These are phyloP conservation scores for Neophaeococcomyces mojaviensis DNA, from an alignment of 2,329 filamentous ascomycete genomes.

Conservation along the genomic window DNA sequence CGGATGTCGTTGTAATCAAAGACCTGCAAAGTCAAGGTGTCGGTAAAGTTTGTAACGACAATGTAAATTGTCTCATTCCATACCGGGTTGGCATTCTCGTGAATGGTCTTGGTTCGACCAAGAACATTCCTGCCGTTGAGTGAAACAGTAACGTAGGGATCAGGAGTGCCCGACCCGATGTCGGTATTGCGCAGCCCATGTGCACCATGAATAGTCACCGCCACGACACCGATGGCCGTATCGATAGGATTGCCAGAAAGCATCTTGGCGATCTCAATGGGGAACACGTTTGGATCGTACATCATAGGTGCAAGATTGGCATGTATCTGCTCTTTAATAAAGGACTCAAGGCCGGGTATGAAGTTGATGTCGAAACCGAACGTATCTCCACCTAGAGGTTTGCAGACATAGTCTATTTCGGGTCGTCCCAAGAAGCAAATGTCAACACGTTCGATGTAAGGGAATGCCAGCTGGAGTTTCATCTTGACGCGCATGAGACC, in stretches of 20 bases:
- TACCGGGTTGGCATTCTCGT: conserved; percentile 75
- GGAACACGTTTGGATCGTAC: conserved; percentile 96
- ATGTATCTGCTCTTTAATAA: conserved; percentile 95
- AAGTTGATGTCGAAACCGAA: conserved; percentile 99
- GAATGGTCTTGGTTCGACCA: conserved; percentile 79
- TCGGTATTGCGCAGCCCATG: conserved; percentile 91
- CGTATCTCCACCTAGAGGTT: conserved; percentile 87
- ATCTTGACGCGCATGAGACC: conserved; percentile 96
- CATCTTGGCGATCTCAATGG: conserved; percentile 98
- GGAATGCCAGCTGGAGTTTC: conserved; percentile 92
- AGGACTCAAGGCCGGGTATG: conserved; percentile 84
- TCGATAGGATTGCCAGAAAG: conserved; percentile 88
- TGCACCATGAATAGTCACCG: conserved; percentile 83
- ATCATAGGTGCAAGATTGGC: conserved; percentile 92
- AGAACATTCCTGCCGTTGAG: conserved; percentile 76
- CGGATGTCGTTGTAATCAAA: conserved; percentile 94
- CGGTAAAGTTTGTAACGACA: conserved; percentile 84
- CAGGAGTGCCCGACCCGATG: conserved; percentile 83
- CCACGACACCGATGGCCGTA: conserved; percentile 88
- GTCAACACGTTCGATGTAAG: conserved; percentile 88
- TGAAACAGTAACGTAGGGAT: conserved; percentile 80
- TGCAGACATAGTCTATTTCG: conserved; percentile 93
- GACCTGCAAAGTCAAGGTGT: conserved; percentile 73
- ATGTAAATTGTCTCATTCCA: conserved; percentile 98
- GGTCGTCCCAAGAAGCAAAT: conserved; percentile 89